phyloP scores from a whole-genome alignment of 306 rosid species.

The Acacia melanoxylon region DNA sequence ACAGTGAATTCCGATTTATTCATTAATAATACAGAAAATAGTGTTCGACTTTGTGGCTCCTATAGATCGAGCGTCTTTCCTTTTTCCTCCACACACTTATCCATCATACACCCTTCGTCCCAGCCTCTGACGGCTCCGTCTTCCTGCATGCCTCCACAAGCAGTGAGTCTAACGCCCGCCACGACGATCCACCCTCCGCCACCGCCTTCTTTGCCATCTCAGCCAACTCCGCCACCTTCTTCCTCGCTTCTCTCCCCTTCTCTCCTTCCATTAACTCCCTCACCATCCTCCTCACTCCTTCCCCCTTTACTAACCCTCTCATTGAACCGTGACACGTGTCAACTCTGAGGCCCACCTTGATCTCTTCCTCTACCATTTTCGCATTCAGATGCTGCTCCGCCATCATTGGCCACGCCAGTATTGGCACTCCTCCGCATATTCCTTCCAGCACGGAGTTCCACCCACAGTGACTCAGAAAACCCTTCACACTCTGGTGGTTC shows the following conservation, averaged over 20 bases:
- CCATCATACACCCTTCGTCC: too few relatives aligned
- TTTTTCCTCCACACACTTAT: too few relatives aligned
- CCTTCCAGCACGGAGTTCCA: slow-evolving; percentile 57
- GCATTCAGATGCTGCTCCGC: slow-evolving; percentile 54
- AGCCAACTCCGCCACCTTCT: slow-evolving; percentile 39
- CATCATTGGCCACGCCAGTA: slow-evolving; percentile 53
- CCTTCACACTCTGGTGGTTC: slow-evolving; percentile 42
- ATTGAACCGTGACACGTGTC: slow-evolving; percentile 31
- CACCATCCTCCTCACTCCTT: not conserved
- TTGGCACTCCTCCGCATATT: slow-evolving; percentile 48
- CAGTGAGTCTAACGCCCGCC: slow-evolving; percentile 7
- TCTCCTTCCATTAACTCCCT: slow-evolving; percentile 48
- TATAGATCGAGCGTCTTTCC: too few relatives aligned
- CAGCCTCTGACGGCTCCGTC: not conserved
- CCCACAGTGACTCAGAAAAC: slow-evolving; percentile 61
- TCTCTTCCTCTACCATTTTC: slow-evolving; percentile 54
- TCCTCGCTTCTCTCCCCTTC: slow-evolving; percentile 38
- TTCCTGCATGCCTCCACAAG: not conserved
- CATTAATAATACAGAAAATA: too few relatives aligned
- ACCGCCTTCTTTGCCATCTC: slow-evolving; percentile 41
- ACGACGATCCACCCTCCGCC: slow-evolving; percentile 49
- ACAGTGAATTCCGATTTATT: too few relatives aligned
- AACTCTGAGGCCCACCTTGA: slow-evolving; percentile 42
- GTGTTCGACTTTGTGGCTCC: too few relatives aligned
- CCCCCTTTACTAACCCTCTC: slow-evolving; percentile 1